A percentile compares a stretch with the other conserved stretches of the same genome.
Conservation (phyloP, 352 stramenopile species). For the Globisporangium cylindrosporum region DNA sequence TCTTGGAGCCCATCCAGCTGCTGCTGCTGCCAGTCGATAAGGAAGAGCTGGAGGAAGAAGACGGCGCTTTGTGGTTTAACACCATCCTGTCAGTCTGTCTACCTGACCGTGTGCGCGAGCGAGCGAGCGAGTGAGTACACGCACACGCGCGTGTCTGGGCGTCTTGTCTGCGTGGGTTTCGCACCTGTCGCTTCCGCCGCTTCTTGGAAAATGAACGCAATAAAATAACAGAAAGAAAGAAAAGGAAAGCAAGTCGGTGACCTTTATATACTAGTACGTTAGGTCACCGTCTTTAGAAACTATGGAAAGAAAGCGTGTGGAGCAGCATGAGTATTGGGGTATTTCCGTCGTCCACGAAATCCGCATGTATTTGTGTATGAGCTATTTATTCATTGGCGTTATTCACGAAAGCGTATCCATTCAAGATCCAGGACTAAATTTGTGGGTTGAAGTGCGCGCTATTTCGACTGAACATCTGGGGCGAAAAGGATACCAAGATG, state of each 20-base stretch:
- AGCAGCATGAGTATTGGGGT: background rate
- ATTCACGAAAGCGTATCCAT: background rate
- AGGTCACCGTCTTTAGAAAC: background rate
- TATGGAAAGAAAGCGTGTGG: background rate
- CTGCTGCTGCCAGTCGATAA: background rate
- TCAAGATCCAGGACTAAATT: background rate
- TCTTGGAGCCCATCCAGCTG: conserved; percentile 4
- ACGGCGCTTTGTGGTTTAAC: conserved; percentile 5
- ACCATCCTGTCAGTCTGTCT: background rate
- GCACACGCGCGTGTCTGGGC: background rate
- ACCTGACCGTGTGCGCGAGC: background rate
- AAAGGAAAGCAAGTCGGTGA: too few relatives aligned
- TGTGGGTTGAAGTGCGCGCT: background rate
- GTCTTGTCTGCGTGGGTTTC: background rate
- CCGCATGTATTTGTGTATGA: background rate
- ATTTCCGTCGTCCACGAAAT: background rate
- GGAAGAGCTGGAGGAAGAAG: background rate
- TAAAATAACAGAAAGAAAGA: background rate
- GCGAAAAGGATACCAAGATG: background rate
- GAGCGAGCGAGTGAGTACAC: background rate
- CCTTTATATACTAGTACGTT: too few relatives aligned
- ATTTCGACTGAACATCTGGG: background rate
- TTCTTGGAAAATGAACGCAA: conserved; percentile 6
- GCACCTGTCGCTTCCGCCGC: background rate
- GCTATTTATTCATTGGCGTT: background rate